Evolutionary conservation across 768 basidiomycete genomes (phyloP).

Genomic region (Auricularia sp.): DNA sequence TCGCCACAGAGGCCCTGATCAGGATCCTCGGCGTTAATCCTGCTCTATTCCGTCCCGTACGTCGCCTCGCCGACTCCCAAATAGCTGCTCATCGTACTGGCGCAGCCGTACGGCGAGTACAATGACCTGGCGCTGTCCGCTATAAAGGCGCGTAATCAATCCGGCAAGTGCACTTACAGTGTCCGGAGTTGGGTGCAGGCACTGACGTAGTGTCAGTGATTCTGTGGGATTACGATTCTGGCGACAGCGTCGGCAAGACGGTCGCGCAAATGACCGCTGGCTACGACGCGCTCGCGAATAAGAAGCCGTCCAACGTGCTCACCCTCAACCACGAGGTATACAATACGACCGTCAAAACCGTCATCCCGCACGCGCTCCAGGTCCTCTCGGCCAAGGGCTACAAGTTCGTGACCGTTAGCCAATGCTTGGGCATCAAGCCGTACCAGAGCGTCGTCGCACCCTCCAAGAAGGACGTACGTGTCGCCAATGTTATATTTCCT

Average conservation of each 20-base stretch:
- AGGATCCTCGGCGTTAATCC: slow-evolving; percentile 1
- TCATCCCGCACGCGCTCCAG: slow-evolving; percentile 16
- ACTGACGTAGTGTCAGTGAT: slow-evolving; percentile 3
- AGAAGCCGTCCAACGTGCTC: slow-evolving; percentile 12
- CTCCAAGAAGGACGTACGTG: not conserved
- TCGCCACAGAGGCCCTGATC: not conserved
- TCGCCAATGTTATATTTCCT: not conserved
- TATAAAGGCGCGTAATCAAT: slow-evolving; percentile 16
- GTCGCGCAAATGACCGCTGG: slow-evolving; percentile 3
- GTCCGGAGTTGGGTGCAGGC: too few species aligned
- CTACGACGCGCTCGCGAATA: slow-evolving; percentile 9
- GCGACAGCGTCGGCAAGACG: slow-evolving; percentile 11
- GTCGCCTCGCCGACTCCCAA: slow-evolving; percentile 29
- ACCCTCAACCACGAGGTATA: slow-evolving; percentile 19
- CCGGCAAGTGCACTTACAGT: not conserved
- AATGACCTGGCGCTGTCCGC: slow-evolving; percentile 28
- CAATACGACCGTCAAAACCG: slow-evolving; percentile 11
- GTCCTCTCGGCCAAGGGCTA: slow-evolving; percentile 13
- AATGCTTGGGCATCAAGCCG: slow-evolving; percentile 13
- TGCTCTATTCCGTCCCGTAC: slow-evolving; percentile 3
- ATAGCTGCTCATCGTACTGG: slow-evolving; percentile 34
- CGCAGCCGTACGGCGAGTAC: slow-evolving; percentile 32
- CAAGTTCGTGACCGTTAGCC: slow-evolving; percentile 17
- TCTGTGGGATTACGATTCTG: slow-evolving; percentile 14
- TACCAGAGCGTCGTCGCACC: not conserved